These are phyloP conservation scores for Sporothrix protearum DNA, from an alignment of 2,329 filamentous ascomycete genomes.

Conservation along the genomic window DNA sequence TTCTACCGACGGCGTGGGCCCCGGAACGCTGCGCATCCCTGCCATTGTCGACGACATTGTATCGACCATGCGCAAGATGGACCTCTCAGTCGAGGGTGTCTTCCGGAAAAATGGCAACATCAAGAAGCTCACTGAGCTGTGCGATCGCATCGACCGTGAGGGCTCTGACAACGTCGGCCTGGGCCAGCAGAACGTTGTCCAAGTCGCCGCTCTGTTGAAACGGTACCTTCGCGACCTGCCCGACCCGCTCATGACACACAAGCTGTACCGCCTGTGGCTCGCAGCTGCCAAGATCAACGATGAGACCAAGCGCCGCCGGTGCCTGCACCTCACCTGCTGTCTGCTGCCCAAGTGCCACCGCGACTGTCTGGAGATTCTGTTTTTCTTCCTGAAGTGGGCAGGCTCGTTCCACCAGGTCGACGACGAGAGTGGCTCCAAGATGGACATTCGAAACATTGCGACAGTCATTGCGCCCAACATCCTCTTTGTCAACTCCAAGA, in stretches of 20 bases:
- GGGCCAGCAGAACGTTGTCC: slow-evolving; percentile 83
- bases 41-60: slow-evolving; percentile 94
- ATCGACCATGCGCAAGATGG: slow-evolving; percentile 95
- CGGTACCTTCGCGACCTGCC: slow-evolving; percentile 93
- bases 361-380: slow-evolving; percentile 91
- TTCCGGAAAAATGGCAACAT: slow-evolving; percentile 99
- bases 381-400: slow-evolving; percentile 95
- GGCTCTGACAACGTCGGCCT: slow-evolving; percentile 84
- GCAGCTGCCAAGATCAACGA: slow-evolving; percentile 84
- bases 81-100: slow-evolving; percentile 96
- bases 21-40: slow-evolving; percentile 83
- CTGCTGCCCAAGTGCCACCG: slow-evolving; percentile 87
- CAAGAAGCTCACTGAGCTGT: slow-evolving; percentile 81
- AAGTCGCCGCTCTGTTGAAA: slow-evolving; percentile 89
- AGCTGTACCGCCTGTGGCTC: slow-evolving; percentile 87
- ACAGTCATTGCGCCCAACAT: slow-evolving; percentile 98
- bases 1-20: slow-evolving; percentile 94
- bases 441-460: slow-evolving; percentile 96
- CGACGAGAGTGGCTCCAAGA: slow-evolving; percentile 95
- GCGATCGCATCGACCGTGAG: slow-evolving; percentile 79
- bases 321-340: slow-evolving; percentile 88
- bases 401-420: slow-evolving; percentile 96
- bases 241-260: slow-evolving; percentile 90
- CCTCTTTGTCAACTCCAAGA: slow-evolving; percentile 67
- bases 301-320: slow-evolving; percentile 73